phyloP scores from a whole-genome alignment of 2,329 filamentous ascomycete genomes.

The Fusarium sp. region DNA sequence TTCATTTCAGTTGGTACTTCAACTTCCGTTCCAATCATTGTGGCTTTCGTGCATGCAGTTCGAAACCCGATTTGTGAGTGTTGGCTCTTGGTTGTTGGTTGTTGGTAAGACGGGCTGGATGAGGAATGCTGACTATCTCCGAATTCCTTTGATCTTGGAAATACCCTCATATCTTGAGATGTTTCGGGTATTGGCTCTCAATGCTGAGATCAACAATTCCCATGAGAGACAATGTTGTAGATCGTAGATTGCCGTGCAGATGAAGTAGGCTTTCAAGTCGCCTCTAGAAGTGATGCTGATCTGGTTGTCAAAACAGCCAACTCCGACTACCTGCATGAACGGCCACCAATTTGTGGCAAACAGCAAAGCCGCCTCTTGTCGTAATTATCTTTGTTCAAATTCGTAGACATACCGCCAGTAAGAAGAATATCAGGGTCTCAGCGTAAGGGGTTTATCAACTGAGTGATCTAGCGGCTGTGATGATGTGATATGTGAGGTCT shows the following conservation, averaged over 20 bases:
- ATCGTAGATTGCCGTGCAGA: too few species aligned
- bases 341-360: too few species aligned
- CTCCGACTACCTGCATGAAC: not conserved
- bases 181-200: too few species aligned
- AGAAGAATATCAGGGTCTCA: fast-evolving
- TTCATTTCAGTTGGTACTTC: not conserved
- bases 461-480: not conserved
- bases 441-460: not conserved
- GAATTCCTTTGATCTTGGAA: not conserved
- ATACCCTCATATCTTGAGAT: not conserved
- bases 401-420: fast-evolving
- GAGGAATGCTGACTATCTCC: not conserved
- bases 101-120: not conserved
- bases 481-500: not conserved
- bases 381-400: not conserved
- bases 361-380: too few species aligned
- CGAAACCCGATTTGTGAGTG: too few species aligned
- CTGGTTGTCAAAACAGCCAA: not conserved
- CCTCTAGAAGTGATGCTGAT: not conserved
- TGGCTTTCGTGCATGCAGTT: not conserved
- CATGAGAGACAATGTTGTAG: too few species aligned
- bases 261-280: too few species aligned
- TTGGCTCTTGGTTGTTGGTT: not conserved
- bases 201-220: not conserved
- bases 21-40: not conserved